phyloP scores from a whole-genome alignment of 179 eudicot genomes.

The Sideroxylon spinosum region DNA sequence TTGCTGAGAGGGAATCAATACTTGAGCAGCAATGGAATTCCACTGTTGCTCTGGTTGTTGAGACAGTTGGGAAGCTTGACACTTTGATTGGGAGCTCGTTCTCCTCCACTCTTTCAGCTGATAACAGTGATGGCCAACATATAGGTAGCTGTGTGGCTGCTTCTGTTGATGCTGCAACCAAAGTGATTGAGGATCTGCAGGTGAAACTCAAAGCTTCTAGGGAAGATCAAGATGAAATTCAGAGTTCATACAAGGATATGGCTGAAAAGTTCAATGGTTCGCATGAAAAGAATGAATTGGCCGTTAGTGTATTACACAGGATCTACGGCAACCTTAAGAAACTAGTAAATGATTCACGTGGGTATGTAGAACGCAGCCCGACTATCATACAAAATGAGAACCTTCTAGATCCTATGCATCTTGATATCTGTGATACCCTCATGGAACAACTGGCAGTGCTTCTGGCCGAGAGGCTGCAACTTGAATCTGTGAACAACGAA shows the following conservation, averaged over 20 bases:
- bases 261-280: slow-evolving; percentile 36
- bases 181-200: slow-evolving; percentile 51
- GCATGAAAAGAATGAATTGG: slow-evolving; percentile 36
- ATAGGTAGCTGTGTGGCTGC: slow-evolving; percentile 33
- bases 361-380: slow-evolving; percentile 32
- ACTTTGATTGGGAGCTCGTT: slow-evolving; percentile 21
- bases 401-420: slow-evolving; percentile 40
- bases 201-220: slow-evolving; percentile 44
- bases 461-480: slow-evolving; percentile 45
- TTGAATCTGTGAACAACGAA: slow-evolving; percentile 46
- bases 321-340: slow-evolving; percentile 41
- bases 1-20: slow-evolving; percentile 34
- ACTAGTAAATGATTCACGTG: slow-evolving; percentile 38
- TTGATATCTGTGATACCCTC: slow-evolving; percentile 41
- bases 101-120: slow-evolving; percentile 8
- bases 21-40: slow-evolving; percentile 50
- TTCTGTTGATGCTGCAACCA: slow-evolving; percentile 55
- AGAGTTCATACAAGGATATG: slow-evolving; percentile 30
- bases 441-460: slow-evolving; percentile 44
- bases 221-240: slow-evolving; percentile 36
- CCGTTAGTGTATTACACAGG: slow-evolving; percentile 42
- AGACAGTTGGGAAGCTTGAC: slow-evolving; percentile 54
- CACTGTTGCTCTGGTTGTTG: slow-evolving; percentile 35
- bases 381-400: slow-evolving; percentile 19
- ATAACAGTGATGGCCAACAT: slow-evolving; percentile 20